These are phyloP conservation scores for Globisporangium alternatum DNA, from an alignment of 352 stramenopile species.

Conservation along the genomic window DNA sequence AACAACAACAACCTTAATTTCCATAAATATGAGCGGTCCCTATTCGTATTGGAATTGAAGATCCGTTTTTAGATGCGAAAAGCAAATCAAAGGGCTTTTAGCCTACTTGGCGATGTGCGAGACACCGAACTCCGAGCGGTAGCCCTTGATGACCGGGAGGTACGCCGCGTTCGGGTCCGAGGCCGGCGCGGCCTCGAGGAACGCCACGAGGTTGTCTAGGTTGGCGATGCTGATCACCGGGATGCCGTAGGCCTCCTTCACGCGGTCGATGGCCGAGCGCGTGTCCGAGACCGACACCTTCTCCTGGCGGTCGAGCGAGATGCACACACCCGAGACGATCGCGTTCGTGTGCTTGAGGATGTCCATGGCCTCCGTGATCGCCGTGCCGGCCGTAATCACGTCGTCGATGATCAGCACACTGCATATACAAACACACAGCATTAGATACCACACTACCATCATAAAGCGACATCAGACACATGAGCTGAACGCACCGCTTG, in stretches of 20 bases:
- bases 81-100: neutral
- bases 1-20: neutral
- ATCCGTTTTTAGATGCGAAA: neutral
- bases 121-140: conserved; percentile 76
- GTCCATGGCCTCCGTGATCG: conserved; percentile 93
- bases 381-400: conserved; percentile 99
- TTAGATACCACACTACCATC: conserved; percentile 1
- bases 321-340: conserved; percentile 94
- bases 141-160: conserved; percentile 66
- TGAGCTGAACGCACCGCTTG: conserved; percentile 74
- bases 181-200: conserved; percentile 53
- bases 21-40: neutral
- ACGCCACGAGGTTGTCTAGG: conserved; percentile 91
- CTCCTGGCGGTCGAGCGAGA: conserved; percentile 98
- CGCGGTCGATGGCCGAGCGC: conserved; percentile 93
- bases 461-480: neutral
- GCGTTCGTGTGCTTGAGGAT: conserved; percentile 91
- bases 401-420: conserved; percentile 98
- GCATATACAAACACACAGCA: neutral
- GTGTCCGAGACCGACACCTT: conserved; percentile 92
- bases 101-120: conserved; percentile 15
- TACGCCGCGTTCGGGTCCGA: conserved; percentile 59
- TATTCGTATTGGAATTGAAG: neutral
- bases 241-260: conserved; percentile 88
- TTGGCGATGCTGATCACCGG: conserved; percentile 94